Evolutionary conservation across 2,329 filamentous ascomycete species (phyloP).

Genomic region (Tolypocladium ovalisporum): DNA sequence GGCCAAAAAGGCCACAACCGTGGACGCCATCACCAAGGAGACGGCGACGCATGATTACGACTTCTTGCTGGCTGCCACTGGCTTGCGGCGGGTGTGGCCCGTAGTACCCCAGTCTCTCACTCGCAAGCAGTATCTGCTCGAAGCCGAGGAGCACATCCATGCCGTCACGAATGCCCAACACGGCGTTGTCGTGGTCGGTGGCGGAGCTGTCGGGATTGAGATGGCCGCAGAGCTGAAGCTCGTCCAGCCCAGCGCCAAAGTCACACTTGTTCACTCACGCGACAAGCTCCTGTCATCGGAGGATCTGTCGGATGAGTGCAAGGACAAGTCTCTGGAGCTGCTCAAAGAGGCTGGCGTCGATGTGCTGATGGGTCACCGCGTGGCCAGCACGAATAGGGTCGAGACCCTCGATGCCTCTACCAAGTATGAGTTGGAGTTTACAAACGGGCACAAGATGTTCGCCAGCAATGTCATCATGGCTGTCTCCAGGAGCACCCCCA

Average conservation of each 20-base stretch:
- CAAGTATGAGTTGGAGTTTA: slow-evolving; percentile 42
- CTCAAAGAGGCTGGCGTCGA: slow-evolving; percentile 54
- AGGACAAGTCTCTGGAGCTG: slow-evolving; percentile 47
- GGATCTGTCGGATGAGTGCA: slow-evolving; percentile 58
- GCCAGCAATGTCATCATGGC: slow-evolving; percentile 61
- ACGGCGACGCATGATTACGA: slow-evolving; percentile 48
- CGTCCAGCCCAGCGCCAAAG: slow-evolving; percentile 49
- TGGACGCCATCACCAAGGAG: slow-evolving; percentile 33
- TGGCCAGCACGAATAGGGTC: slow-evolving; percentile 37
- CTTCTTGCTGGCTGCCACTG: slow-evolving; percentile 63
- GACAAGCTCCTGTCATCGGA: slow-evolving; percentile 62
- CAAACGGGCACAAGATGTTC: slow-evolving; percentile 46
- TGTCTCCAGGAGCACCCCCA: slow-evolving; percentile 51
- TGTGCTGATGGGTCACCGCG: slow-evolving; percentile 49
- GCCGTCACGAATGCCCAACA: slow-evolving; percentile 38
- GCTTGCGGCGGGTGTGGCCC: slow-evolving; percentile 59
- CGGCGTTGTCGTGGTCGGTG: slow-evolving; percentile 63
- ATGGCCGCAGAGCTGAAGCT: slow-evolving; percentile 71
- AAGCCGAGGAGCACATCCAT: slow-evolving; percentile 49
- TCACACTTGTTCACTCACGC: slow-evolving; percentile 68
- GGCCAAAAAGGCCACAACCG: slow-evolving; percentile 46
- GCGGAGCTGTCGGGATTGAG: slow-evolving; percentile 69
- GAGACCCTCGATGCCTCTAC: slow-evolving; percentile 28
- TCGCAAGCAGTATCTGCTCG: slow-evolving; percentile 50
- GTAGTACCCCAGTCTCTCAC: slow-evolving; percentile 58